A percentile compares a stretch with the other conserved stretches of the same genome.
These are phyloP conservation scores for Acaromyces ingoldii DNA, from an alignment of 1,284 basidiomycete genomes.

Conservation along the genomic window DNA sequence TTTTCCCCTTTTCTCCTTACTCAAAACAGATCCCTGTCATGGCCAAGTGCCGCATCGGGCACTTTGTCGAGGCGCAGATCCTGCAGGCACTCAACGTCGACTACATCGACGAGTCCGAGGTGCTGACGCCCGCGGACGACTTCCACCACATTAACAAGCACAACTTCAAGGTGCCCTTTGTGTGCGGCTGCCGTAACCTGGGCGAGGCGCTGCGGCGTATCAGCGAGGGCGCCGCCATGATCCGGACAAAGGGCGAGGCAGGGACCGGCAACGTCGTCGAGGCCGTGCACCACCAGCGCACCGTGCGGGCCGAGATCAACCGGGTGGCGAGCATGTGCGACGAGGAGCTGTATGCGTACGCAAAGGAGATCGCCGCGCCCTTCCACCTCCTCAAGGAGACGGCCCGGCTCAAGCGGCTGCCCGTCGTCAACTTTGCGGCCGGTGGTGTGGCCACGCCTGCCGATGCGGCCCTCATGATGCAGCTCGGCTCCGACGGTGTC, in stretches of 20 bases:
- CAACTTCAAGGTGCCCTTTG: slow-evolving; percentile 67
- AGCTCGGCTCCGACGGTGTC: slow-evolving; percentile 91
- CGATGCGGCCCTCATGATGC: slow-evolving; percentile 99
- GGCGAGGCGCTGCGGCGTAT: slow-evolving; percentile 90
- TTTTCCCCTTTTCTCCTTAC: too few relatives aligned
- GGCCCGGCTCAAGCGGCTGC: slow-evolving; percentile 83
- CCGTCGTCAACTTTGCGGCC: slow-evolving; percentile 70
- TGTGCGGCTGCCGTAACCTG: slow-evolving; percentile 61
- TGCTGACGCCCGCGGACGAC: slow-evolving; percentile 83
- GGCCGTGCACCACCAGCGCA: slow-evolving; percentile 78
- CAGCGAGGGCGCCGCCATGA: slow-evolving; percentile 71
- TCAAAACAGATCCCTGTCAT: too few relatives aligned
- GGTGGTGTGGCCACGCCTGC: slow-evolving; percentile 95
- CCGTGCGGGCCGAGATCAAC: slow-evolving; percentile 78
- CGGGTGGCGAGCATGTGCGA: slow-evolving; percentile 75
- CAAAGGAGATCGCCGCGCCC: slow-evolving; percentile 79
- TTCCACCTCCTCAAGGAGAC: slow-evolving; percentile 96
- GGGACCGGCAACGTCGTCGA: slow-evolving; percentile 98
- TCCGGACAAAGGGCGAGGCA: slow-evolving; percentile 60
- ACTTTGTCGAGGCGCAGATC: slow-evolving; percentile 74
- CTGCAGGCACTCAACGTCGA: slow-evolving; percentile 81
- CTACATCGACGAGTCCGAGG: slow-evolving; percentile 92
- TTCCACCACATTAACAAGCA: slow-evolving; percentile 55
- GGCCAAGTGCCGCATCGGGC: slow-evolving; percentile 90
- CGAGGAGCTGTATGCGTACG: slow-evolving; percentile 90